phyloP scores from a whole-genome alignment of 768 basidiomycete genomes.

The Leccinum rimulosum region DNA sequence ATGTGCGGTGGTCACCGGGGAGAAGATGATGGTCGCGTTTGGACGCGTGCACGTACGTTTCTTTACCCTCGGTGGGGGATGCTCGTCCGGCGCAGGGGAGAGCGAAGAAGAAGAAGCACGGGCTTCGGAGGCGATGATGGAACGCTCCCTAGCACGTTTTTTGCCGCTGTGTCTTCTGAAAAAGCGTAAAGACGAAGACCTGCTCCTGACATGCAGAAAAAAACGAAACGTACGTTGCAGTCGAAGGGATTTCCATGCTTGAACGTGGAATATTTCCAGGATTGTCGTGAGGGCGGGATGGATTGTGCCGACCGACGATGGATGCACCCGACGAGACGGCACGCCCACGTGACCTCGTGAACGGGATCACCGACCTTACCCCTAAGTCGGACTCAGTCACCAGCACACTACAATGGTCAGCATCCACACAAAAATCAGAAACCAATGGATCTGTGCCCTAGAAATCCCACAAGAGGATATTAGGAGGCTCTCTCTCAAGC shows the following conservation, averaged over 20 bases:
- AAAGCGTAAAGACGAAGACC: background rate
- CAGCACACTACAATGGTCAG: too few species aligned
- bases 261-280: background rate
- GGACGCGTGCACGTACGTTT: constrained; percentile 40
- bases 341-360: background rate
- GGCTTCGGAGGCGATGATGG: background rate
- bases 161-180: constrained; percentile 39
- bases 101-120: constrained; percentile 31
- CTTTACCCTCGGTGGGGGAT: constrained; percentile 38
- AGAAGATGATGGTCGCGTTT: background rate
- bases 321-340: constrained; percentile 9
- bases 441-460: too few species aligned
- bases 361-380: too few species aligned
- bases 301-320: constrained; percentile 9
- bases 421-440: too few species aligned
- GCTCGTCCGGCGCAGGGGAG: constrained; percentile 34
- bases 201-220: background rate
- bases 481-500: too few species aligned
- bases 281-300: background rate
- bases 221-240: constrained; percentile 28
- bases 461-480: too few species aligned
- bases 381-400: too few species aligned
- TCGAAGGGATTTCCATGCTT: constrained; percentile 10
- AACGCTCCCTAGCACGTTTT: constrained; percentile 41
- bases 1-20: background rate